A percentile compares a stretch with the other conserved stretches of the same genome.
phyloP scores from a whole-genome alignment of 768 basidiomycete species.

The Xerocomellus intermedius region DNA sequence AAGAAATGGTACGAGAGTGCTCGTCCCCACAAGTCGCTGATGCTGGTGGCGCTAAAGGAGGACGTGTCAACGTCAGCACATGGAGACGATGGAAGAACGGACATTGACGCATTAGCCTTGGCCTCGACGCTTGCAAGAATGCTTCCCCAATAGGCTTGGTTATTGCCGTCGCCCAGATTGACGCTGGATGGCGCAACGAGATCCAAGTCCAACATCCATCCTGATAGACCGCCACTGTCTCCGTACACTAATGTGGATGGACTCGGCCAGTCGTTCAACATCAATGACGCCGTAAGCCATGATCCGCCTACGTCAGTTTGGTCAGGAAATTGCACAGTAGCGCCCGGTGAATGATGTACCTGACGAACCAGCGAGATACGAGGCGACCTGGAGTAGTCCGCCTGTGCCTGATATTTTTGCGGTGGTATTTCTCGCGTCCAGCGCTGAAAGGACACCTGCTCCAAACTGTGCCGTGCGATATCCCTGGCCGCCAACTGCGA shows the following conservation, averaged over 20 bases:
- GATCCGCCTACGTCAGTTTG: slow-evolving; percentile 49
- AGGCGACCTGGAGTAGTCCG: slow-evolving; percentile 67
- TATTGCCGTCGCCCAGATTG: slow-evolving; percentile 43
- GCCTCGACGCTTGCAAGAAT: slow-evolving; percentile 54
- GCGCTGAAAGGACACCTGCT: slow-evolving; percentile 53
- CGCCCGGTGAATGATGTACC: slow-evolving; percentile 37
- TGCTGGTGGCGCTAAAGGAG: slow-evolving; percentile 52
- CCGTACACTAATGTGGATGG: slow-evolving; percentile 61
- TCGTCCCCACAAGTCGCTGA: slow-evolving; percentile 63
- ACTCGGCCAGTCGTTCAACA: slow-evolving; percentile 62
- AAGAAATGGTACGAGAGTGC: slow-evolving; percentile 73
- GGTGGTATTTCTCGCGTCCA: slow-evolving; percentile 62
- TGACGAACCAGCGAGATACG: slow-evolving; percentile 66
- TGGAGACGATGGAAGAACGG: slow-evolving; percentile 20
- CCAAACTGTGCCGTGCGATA: slow-evolving; percentile 66
- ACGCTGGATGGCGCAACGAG: slow-evolving; percentile 54
- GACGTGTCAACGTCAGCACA: background rate
- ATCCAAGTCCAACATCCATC: slow-evolving; percentile 58
- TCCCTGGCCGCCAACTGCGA: slow-evolving; percentile 72
- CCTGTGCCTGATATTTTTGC: slow-evolving; percentile 60
- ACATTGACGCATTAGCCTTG: slow-evolving; percentile 56
- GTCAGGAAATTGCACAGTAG: background rate
- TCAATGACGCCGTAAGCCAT: slow-evolving; percentile 63
- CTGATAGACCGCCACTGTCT: slow-evolving; percentile 41
- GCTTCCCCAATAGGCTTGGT: slow-evolving; percentile 54